These are phyloP conservation scores for Borealophlyctis nickersoniae DNA, from an alignment of 192 early-diverging fungal genomes.

Conservation along the genomic window DNA sequence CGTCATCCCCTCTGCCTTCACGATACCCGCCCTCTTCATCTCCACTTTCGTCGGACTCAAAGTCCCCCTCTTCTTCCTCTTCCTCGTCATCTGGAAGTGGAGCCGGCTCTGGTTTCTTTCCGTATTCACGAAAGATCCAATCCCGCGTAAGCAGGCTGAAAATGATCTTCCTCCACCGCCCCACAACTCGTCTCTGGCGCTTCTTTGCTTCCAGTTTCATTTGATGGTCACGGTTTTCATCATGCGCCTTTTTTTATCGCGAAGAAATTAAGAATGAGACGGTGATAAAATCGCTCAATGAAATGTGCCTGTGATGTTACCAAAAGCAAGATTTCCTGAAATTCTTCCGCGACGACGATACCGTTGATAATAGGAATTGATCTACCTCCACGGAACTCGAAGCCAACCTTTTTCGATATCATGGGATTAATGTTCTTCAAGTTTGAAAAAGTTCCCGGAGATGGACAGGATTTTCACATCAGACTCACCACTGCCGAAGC, in stretches of 20 bases:
- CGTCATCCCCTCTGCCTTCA: neutral
- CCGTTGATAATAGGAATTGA: constrained; percentile 64
- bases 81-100: neutral
- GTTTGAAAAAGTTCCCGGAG: neutral
- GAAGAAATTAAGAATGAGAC: neutral
- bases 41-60: neutral
- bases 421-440: neutral
- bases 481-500: constrained; percentile 74
- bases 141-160: constrained; percentile 45
- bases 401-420: constrained; percentile 52
- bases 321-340: constrained; percentile 53
- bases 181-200: constrained; percentile 39
- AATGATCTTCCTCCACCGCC: constrained; percentile 58
- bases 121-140: constrained; percentile 56
- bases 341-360: constrained; percentile 65
- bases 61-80: neutral
- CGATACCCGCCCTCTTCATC: neutral
- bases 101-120: neutral
- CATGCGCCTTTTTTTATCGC: constrained; percentile 7
- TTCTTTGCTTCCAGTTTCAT: constrained; percentile 28
- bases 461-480: constrained; percentile 21
- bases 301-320: constrained; percentile 35
- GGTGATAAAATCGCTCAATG: constrained; percentile 4
- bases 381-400: constrained; percentile 61
- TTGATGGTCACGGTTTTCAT: constrained; percentile 23